A percentile compares a stretch with the other conserved stretches of the same genome.
Evolutionary conservation across 192 early-diverging fungal genomes (phyloP).

Genomic region (Backusella tuberculispora): DNA sequence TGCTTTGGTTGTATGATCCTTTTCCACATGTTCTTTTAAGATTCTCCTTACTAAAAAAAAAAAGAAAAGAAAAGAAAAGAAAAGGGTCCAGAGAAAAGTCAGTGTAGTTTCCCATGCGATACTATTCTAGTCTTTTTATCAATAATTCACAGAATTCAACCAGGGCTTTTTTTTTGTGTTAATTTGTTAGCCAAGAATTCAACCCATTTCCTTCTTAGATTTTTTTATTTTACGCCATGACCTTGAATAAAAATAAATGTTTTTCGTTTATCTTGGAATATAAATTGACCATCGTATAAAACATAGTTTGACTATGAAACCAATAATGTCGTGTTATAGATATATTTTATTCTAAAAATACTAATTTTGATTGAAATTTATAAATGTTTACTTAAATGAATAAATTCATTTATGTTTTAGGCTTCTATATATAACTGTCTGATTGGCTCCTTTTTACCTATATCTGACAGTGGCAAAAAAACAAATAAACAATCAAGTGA

Average conservation of each 20-base stretch:
- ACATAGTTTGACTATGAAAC: too few species aligned
- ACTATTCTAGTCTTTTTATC: not conserved
- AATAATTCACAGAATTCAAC: not conserved
- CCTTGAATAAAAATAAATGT: not conserved
- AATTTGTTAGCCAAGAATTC: not conserved
- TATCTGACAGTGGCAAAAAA: slow-evolving; percentile 12
- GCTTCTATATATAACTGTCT: not conserved
- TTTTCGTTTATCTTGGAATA: not conserved
- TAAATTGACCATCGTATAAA: not conserved
- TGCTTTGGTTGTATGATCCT: too few species aligned
- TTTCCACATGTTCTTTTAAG: too few species aligned
- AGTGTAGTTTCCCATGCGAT: not conserved
- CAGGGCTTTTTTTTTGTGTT: not conserved
- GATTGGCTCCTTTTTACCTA: not conserved
- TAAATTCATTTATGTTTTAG: too few species aligned
- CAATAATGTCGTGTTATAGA: too few species aligned
- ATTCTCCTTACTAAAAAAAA: too few species aligned
- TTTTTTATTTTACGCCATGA: not conserved
- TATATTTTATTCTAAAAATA: too few species aligned
- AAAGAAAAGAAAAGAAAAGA: too few species aligned
- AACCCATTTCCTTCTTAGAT: slow-evolving; percentile 2
- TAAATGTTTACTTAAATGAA: too few species aligned
- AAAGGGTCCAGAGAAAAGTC: too few species aligned
- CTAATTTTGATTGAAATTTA: too few species aligned
- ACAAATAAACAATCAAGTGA: not conserved